Evolutionary conservation across 495 filamentous ascomycete species (phyloP).

Genomic region (Podospora bellae-mahoneyi): DNA sequence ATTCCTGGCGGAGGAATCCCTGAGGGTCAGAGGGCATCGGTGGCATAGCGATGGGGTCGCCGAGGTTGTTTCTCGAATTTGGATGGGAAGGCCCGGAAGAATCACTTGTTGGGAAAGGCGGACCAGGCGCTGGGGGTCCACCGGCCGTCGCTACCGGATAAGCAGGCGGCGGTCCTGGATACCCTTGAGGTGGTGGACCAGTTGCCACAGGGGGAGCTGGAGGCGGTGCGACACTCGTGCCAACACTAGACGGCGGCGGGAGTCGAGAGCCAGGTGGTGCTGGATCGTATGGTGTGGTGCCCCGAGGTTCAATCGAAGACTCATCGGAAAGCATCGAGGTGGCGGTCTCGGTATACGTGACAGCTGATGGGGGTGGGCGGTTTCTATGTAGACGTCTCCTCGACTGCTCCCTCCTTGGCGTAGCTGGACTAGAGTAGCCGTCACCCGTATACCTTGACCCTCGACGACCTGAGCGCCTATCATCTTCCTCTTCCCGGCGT

Average conservation of each 20-base stretch:
- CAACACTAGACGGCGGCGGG: conserved; percentile 1
- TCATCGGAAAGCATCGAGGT: conserved; percentile 37
- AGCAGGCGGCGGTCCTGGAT: conserved; percentile 22
- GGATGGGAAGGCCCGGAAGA: conserved; percentile 40
- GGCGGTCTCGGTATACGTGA: conserved; percentile 29
- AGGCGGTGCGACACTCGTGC: background rate
- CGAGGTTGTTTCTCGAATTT: conserved; percentile 34
- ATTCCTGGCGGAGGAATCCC: conserved; percentile 58
- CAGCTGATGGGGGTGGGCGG: conserved; percentile 34
- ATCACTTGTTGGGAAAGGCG: conserved; percentile 18
- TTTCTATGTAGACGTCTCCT: conserved; percentile 34
- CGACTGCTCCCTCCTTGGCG: conserved; percentile 41
- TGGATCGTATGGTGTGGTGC: conserved; percentile 31
- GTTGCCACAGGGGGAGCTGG: conserved; percentile 7
- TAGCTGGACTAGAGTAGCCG: conserved; percentile 55
- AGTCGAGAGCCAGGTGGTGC: conserved; percentile 23
- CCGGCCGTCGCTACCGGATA: conserved; percentile 41
- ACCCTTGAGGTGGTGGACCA: conserved; percentile 2
- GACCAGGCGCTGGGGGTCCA: conserved; percentile 9
- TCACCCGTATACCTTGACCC: conserved; percentile 54
- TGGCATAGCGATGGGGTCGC: conserved; percentile 44
- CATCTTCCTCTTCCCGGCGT: conserved; percentile 49
- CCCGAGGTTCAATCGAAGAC: conserved; percentile 38
- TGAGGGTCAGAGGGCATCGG: conserved; percentile 51
- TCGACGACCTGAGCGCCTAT: conserved; percentile 39